Conservation (phyloP, 129 eudicot species). For the Flaveria robusta region DNA sequence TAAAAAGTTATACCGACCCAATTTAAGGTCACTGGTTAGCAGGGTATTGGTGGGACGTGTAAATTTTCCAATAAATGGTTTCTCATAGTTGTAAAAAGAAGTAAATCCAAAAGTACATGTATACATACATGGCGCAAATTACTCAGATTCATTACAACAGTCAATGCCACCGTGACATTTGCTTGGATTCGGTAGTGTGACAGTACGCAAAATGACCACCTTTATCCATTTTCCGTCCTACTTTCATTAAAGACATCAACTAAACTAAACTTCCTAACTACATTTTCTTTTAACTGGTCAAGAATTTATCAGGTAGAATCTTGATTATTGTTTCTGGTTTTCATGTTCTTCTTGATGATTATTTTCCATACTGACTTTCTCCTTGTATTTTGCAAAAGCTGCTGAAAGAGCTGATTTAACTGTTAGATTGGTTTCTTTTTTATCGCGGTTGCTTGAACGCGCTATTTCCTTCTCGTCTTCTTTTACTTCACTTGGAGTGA, state of each 20-base stretch:
- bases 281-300: background rate
- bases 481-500: slow-evolving; percentile 41
- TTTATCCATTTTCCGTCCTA: background rate
- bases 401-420: slow-evolving; percentile 80
- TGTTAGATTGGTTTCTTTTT: slow-evolving; percentile 62
- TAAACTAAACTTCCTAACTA: slow-evolving; percentile 15
- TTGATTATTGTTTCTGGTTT: slow-evolving; percentile 26
- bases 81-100: background rate
- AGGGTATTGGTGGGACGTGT: too few relatives aligned
- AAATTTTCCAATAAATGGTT: background rate
- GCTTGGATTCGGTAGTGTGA: background rate
- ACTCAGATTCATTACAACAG: background rate
- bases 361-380: slow-evolving; percentile 43
- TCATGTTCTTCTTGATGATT: slow-evolving; percentile 30
- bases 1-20: too few relatives aligned
- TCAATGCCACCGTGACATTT: background rate
- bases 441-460: slow-evolving; percentile 49
- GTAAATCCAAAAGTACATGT: background rate
- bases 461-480: slow-evolving; percentile 40
- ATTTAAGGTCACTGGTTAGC: too few relatives aligned
- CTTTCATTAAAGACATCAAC: background rate
- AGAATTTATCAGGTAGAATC: background rate
- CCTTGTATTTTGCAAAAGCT: slow-evolving; percentile 71
- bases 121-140: background rate
- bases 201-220: background rate